Evolutionary conservation across 192 early-diverging fungal species (phyloP), one percentile per base, ranked within the genome.

Genomic region (Linnemannia hyalina): DNA sequence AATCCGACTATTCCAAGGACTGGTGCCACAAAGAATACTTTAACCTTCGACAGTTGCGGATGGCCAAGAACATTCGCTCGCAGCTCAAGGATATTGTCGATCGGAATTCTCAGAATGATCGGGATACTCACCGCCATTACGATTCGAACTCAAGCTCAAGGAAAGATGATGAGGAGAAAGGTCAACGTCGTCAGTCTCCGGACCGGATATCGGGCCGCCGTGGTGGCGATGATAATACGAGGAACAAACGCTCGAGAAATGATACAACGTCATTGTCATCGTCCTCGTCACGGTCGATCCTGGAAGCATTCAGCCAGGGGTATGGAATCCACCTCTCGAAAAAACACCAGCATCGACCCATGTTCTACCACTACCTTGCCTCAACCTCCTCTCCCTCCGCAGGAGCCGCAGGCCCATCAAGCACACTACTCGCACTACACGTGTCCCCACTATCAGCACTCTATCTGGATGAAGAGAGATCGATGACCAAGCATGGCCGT

Each of bases 251-350:
- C 35, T 35, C 29, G 32, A 78, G 68, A 42, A 44, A 70, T 80
- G 91, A 80, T 52, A 52, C 16, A 95, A 95, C 35, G 26, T 47
- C 68, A 47, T 52, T n/a, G 44, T 80, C 77, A 22, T 86, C 84
- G 13, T 73, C 55, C 6, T 86, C 84, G 16, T 86, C 84, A 4
- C 75, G 84, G 32, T 63, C 95, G 22, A 97, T 99, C 9, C 89
- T 96, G 5, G 93, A 95, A 47, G 95, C 98, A 0, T 95, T 99
- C 72, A 93, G 94, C 65, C 93, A 95, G 3, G 98, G 97, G 2
- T 99, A 96, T 87, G 99, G 97, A 78, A 93, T 95, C n/a, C 94
- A 99, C 69, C 91, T 97, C 0, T 97, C 97, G 75, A 99, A 99
- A 85, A 97, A 96, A 80, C 97, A 97, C 69, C 93, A 94, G 29